phyloP scores from a whole-genome alignment of 352 stramenopile species.

The Phytophthora meadii region DNA sequence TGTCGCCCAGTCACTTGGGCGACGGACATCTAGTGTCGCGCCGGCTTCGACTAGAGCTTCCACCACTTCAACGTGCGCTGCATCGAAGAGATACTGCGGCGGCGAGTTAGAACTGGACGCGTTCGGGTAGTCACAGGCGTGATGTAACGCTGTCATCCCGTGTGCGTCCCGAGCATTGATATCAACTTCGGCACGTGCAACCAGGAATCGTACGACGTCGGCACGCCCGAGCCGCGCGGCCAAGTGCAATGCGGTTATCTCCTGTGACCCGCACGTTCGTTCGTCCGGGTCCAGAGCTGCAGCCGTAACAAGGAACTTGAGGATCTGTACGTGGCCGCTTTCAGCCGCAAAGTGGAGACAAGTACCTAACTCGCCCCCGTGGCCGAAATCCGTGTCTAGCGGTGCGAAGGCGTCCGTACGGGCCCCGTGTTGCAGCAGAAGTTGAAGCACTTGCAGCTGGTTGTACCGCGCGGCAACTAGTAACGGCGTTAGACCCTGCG shows the following conservation, averaged over 20 bases:
- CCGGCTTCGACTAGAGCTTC: conserved; percentile 25
- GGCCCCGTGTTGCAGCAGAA: conserved; percentile 40
- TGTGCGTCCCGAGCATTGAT: conserved; percentile 30
- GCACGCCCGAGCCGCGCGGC: conserved; percentile 37
- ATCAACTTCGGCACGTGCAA: conserved; percentile 31
- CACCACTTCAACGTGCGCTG: conserved; percentile 41
- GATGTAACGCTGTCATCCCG: conserved; percentile 53
- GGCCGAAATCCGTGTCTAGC: conserved; percentile 7
- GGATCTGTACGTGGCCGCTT: conserved; percentile 29
- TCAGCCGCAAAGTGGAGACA: conserved; percentile 32
- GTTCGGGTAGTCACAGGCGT: conserved; percentile 39
- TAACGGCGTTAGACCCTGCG: conserved; percentile 41
- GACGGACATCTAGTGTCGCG: conserved; percentile 26
- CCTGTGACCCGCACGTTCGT: conserved; percentile 12
- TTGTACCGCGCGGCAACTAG: conserved; percentile 40
- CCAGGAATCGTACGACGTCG: conserved; percentile 36
- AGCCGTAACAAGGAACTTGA: conserved; percentile 39
- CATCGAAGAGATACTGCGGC: conserved; percentile 20
- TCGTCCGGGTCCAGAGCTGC: conserved; percentile 31
- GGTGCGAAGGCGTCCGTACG: conserved; percentile 25
- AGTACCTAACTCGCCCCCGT: conserved; percentile 16
- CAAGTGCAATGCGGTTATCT: conserved; percentile 43
- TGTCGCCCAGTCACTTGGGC: conserved; percentile 28
- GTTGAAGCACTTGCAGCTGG: conserved; percentile 44
- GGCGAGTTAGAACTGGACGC: conserved; percentile 2